Evolutionary conservation across 306 rosid genomes (phyloP), one percentile per base, ranked within the genome.

Genomic region (Citrullus amarus): DNA sequence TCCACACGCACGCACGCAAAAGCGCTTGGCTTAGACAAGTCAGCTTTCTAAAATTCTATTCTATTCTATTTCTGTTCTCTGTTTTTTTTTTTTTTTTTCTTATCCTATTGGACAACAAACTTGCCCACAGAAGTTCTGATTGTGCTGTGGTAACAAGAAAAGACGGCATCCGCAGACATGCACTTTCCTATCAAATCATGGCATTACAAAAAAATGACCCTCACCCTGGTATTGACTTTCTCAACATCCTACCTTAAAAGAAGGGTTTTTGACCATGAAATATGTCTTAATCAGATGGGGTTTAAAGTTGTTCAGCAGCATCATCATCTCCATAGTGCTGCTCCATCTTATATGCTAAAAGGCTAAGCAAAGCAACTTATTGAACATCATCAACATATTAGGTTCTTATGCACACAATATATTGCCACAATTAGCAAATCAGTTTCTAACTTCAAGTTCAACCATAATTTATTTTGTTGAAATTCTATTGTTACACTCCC

Each of bases 401-500:
- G 78, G 78, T 74, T 74, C 50, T 32, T 32, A 10, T 18, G 78
- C 78, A 74, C 78, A 74, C 28, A 34, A 30, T 17, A 63, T 15
- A 38, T 18, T 17, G 32, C 48, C 78, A 74, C 46, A 34, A 51
- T 54, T 54, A 54, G 63, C 59, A 17, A 74, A 74, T 74, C 78
- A 53, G 54, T 20, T 34, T 28, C 77, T 15, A 55, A 73, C 15
- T 30, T 51, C 77, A 34, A 63, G 46, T 39, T 66, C 75, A 12
- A 54, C 63, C 63, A 74, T 74, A 17, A 74, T 74, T 74, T 55
- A 18, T 50, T 53, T 54, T 32, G 78, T 74, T 74, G 62, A 74
- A 74, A 53, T 53, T 73, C 15, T 74, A 32, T n/a, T 74, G 78
- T 53, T 54, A 74, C 78, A 74, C 63, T 74, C 78, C 78, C 63